Evolutionary conservation across 2,329 filamentous ascomycete genomes (phyloP), one percentile per base, ranked within the genome.

Genomic region (Fusarium camptoceras): DNA sequence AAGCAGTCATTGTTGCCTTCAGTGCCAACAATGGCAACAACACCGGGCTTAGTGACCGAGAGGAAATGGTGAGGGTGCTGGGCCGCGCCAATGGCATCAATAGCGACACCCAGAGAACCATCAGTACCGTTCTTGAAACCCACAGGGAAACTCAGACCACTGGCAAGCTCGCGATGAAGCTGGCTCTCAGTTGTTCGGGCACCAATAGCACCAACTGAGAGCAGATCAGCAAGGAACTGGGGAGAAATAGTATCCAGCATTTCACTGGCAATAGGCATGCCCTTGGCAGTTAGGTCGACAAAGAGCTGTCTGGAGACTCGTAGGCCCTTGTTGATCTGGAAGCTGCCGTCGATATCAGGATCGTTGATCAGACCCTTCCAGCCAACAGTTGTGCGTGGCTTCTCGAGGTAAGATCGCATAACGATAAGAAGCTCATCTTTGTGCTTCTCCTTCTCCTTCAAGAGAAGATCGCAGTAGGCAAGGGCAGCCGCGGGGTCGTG

Each of bases 81-180:
- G 53, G 97, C 95, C 18, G 96, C 93, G 67, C 94, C 94, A 79
- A 98, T 97, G 53, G 96, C 96, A 79, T 99, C 96, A 74, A 98
- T 93, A 15, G 96, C 94, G 6, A 98, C 94, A 59, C 91, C 88
- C 49, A 98, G 84, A 11, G 91, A 92, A 54, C 96, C 96, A 79
- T 99, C 96, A 31, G 96, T 99, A 71, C 96, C 96, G 82, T 99
- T 99, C 88, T 99, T 99, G 92, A 99, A 99, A 54, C 96, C 96
- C 14, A 99, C 94, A 3, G 96, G 96, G 91, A 98, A 98, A 74
- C 92, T 97, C 37, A 98, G 86, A 77, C 96, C 96, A 55, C 92
- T 96, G 24, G 96, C 95, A 69, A 99, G 85, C 83, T 99, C 96
- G 59, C 96, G 91, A 82, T 99, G 96, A 68, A 98, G 87, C 84